Percentiles rank a stretch among this genome's conserved stretches.
Conservation (phyloP, 371 early-diverging fungal species). For the Rhizomucor pusillus region DNA sequence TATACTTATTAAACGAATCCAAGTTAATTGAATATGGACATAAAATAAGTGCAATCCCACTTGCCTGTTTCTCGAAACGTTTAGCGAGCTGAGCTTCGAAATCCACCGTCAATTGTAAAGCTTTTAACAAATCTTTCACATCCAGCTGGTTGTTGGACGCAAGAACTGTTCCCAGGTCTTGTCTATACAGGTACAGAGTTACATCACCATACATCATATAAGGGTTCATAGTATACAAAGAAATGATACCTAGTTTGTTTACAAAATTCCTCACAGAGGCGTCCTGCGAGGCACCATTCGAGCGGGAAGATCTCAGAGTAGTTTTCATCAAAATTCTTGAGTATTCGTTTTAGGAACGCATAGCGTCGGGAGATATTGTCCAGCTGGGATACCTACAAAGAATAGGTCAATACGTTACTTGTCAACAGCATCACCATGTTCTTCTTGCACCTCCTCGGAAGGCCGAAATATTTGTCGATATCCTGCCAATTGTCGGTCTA, state of each 20-base stretch:
- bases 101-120: slow-evolving; percentile 80
- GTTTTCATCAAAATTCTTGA: slow-evolving; percentile 84
- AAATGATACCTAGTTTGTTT: slow-evolving; percentile 63
- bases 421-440: neutral
- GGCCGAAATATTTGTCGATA: slow-evolving; percentile 80
- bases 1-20: too few species aligned
- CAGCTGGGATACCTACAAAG: slow-evolving; percentile 67
- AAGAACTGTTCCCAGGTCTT: slow-evolving; percentile 53
- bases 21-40: neutral
- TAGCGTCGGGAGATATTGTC: slow-evolving; percentile 88
- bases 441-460: slow-evolving; percentile 70
- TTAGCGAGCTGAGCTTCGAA: slow-evolving; percentile 85
- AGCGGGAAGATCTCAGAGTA: slow-evolving; percentile 80
- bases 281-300: slow-evolving; percentile 76
- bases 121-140: slow-evolving; percentile 70
- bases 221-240: neutral
- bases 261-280: slow-evolving; percentile 76
- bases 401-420: neutral
- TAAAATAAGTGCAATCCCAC: neutral
- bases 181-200: slow-evolving; percentile 19
- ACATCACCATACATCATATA: neutral
- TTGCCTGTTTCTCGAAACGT: slow-evolving; percentile 57
- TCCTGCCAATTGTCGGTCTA: slow-evolving; percentile 78
- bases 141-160: slow-evolving; percentile 48
- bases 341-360: slow-evolving; percentile 86